Conservation (phyloP, 495 filamentous ascomycete genomes). For the Collariella sp. region DNA sequence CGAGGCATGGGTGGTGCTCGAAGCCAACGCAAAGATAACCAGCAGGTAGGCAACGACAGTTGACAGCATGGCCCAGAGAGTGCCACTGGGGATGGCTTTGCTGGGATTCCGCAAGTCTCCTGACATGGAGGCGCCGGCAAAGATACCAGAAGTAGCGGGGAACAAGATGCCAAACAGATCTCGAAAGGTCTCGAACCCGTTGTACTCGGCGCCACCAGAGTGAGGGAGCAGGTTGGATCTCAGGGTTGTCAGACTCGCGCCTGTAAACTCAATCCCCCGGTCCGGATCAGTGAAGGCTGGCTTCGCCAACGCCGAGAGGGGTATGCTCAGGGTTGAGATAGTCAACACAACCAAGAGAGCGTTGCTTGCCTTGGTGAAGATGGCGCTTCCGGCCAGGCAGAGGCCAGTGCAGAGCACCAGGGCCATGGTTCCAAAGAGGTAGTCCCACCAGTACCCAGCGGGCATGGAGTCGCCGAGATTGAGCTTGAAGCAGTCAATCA, state of each 20-base stretch:
- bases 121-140: slow-evolving; percentile 81
- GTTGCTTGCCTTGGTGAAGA: slow-evolving; percentile 75
- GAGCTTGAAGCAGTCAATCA: slow-evolving; percentile 72
- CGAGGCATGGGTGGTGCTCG: slow-evolving; percentile 63
- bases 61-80: slow-evolving; percentile 62
- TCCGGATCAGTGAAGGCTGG: slow-evolving; percentile 54
- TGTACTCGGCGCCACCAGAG: slow-evolving; percentile 29
- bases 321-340: slow-evolving; percentile 73
- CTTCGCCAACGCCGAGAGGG: slow-evolving; percentile 59
- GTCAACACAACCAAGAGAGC: slow-evolving; percentile 66
- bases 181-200: slow-evolving; percentile 65
- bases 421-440: slow-evolving; percentile 67
- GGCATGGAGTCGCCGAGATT: slow-evolving; percentile 67
- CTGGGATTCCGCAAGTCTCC: slow-evolving; percentile 77
- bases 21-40: slow-evolving; percentile 74
- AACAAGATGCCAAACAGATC: slow-evolving; percentile 83
- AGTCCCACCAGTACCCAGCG: slow-evolving; percentile 67
- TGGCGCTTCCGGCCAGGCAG: slow-evolving; percentile 69
- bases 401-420: slow-evolving; percentile 66
- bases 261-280: slow-evolving; percentile 66
- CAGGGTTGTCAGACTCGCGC: slow-evolving; percentile 59
- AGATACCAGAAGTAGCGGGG: slow-evolving; percentile 64
- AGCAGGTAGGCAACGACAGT: slow-evolving; percentile 69
- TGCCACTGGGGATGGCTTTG: slow-evolving; percentile 76
- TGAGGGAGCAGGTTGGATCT: slow-evolving; percentile 60